phyloP scores from a whole-genome alignment of 2,329 filamentous ascomycete genomes.

The Calonectria hawksworthii region DNA sequence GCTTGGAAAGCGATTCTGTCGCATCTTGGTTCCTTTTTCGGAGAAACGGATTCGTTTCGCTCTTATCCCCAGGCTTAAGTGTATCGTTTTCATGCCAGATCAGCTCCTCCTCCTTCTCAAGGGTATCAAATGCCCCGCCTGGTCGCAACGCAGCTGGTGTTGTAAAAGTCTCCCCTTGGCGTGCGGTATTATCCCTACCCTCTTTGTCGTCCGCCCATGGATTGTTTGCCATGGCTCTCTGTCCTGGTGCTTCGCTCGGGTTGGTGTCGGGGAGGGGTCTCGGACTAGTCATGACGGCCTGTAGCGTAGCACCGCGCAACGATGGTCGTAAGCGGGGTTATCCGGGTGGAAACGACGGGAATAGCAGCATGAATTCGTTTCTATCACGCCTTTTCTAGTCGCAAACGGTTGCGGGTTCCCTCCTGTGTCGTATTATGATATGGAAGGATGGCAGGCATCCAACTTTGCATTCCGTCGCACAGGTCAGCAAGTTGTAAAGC shows the following conservation, averaged over 20 bases:
- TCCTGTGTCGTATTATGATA: neutral
- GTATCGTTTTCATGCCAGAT: conserved; percentile 48
- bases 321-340: conserved; percentile 22
- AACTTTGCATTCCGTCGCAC: neutral
- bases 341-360: conserved; percentile 30
- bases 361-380: conserved; percentile 21
- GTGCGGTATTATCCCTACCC: conserved; percentile 42
- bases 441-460: neutral
- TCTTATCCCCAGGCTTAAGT: conserved; percentile 34
- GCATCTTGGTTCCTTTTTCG: conserved; percentile 59
- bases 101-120: conserved; percentile 47
- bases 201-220: conserved; percentile 42
- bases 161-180: conserved; percentile 29
- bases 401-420: neutral
- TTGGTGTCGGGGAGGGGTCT: conserved; percentile 15
- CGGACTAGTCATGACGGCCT: conserved; percentile 31
- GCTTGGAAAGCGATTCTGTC: conserved; percentile 56
- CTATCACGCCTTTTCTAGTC: neutral
- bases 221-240: conserved; percentile 37
- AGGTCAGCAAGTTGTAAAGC: neutral
- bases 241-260: conserved; percentile 20
- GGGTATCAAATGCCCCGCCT: conserved; percentile 41
- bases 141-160: conserved; percentile 51
- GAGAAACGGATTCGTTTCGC: conserved; percentile 67
- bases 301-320: conserved; percentile 21